phyloP scores from a whole-genome alignment of 1,139 yeast species.

The Suhomyces panamericanus region DNA sequence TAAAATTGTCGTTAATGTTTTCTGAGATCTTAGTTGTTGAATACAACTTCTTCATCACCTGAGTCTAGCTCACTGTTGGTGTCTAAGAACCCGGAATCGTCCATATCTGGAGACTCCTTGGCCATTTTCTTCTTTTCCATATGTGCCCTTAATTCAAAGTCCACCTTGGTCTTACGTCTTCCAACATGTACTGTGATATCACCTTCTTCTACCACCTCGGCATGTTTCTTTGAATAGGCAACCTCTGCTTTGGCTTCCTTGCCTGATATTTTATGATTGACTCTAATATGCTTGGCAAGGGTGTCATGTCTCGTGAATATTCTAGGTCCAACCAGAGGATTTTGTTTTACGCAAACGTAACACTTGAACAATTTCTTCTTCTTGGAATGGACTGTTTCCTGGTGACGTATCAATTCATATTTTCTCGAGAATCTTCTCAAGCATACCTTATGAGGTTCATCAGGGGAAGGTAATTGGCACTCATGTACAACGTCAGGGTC shows the following conservation, averaged over 20 bases:
- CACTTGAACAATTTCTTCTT: conserved; percentile 86
- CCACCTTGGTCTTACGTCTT: conserved; percentile 49
- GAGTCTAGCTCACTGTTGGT: conserved; percentile 24
- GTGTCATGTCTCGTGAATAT: conserved; percentile 96
- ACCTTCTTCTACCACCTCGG: conserved; percentile 47
- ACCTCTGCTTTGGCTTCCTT: conserved; percentile 62
- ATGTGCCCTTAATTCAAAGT: conserved; percentile 49
- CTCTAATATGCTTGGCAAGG: conserved; percentile 85
- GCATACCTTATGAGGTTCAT: conserved; percentile 59
- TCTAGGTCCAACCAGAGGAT: conserved; percentile 52
- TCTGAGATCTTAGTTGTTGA: conserved; percentile 7
- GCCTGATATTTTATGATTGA: conserved; percentile 75
- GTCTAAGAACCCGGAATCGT: conserved; percentile 18
- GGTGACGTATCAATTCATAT: conserved; percentile 91
- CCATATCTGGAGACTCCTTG: conserved; percentile 20
- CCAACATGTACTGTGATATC: conserved; percentile 51
- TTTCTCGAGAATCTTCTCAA: conserved; percentile 87
- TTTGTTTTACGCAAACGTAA: conserved; percentile 73
- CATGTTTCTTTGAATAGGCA: conserved; percentile 49
- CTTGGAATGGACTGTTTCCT: conserved; percentile 92
- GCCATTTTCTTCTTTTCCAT: conserved; percentile 41
- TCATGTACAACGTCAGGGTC: conserved; percentile 53
- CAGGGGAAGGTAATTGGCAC: conserved; percentile 50
- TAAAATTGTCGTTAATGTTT: not conserved
- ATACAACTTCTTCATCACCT: conserved; percentile 28